A percentile compares a stretch with the other conserved stretches of the same genome.
Evolutionary conservation across 345 rosid species (phyloP).

Genomic region (Citrus mangshanensis): DNA sequence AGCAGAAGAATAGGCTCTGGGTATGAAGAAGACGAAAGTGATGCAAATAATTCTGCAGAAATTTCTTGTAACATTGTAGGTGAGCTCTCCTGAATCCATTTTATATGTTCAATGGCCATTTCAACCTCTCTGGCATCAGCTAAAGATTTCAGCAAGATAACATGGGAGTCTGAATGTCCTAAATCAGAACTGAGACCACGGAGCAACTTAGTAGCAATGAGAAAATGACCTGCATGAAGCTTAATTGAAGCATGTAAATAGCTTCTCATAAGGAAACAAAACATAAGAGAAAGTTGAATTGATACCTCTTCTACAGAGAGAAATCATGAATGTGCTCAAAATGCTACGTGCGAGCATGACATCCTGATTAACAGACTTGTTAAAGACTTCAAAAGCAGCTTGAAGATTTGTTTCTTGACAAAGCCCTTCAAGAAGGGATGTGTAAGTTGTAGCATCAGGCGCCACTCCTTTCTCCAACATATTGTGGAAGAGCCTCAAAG

Average conservation of each 20-base stretch:
- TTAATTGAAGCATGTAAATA: background rate
- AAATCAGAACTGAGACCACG: slow-evolving; percentile 30
- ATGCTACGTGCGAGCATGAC: slow-evolving; percentile 36
- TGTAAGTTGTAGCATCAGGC: slow-evolving; percentile 59
- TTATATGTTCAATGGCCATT: slow-evolving; percentile 49
- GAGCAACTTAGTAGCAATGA: slow-evolving; percentile 47
- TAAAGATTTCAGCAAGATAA: slow-evolving; percentile 48
- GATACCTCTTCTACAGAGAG: slow-evolving; percentile 61
- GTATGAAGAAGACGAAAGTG: slow-evolving; percentile 41
- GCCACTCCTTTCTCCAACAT: slow-evolving; percentile 64
- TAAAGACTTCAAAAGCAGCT: slow-evolving; percentile 51
- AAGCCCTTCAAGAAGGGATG: slow-evolving; percentile 54
- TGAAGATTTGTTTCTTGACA: slow-evolving; percentile 62
- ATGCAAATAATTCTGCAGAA: slow-evolving; percentile 37
- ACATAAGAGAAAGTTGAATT: background rate
- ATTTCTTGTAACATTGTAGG: slow-evolving; percentile 38
- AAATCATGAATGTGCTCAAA: slow-evolving; percentile 36
- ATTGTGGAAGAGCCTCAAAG: slow-evolving; percentile 57
- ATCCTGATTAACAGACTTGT: slow-evolving; percentile 46
- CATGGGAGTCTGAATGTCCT: slow-evolving; percentile 46
- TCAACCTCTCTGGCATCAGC: slow-evolving; percentile 54
- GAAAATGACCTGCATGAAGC: slow-evolving; percentile 42
- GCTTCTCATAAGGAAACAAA: background rate
- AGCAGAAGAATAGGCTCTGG: slow-evolving; percentile 37
- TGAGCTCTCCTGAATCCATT: slow-evolving; percentile 40